These are phyloP conservation scores for Diaporthe eres DNA, from an alignment of 2,329 filamentous ascomycete species.

Conservation along the genomic window DNA sequence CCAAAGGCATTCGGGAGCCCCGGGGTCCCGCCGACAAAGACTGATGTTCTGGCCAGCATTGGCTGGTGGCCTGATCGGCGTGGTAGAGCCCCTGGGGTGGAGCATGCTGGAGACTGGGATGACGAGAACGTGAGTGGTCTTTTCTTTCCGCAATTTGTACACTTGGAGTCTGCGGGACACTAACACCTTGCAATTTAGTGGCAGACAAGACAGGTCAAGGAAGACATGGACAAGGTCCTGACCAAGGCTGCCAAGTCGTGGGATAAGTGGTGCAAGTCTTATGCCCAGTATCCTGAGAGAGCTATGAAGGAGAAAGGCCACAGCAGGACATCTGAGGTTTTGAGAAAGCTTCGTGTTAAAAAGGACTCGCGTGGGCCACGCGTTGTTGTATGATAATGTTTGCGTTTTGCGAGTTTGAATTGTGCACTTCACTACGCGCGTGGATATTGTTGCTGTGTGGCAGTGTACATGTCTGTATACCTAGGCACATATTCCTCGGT, in stretches of 20 bases:
- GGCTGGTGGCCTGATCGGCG: conserved; percentile 34
- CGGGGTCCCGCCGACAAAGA: conserved; percentile 30
- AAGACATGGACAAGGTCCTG: conserved; percentile 35
- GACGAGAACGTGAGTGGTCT: conserved; percentile 32
- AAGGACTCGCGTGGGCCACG: conserved; percentile 4
- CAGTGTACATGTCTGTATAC: background rate
- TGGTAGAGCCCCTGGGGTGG: conserved; percentile 13
- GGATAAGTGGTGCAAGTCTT: conserved; percentile 32
- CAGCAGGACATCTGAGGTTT: conserved; percentile 15
- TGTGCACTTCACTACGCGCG: background rate
- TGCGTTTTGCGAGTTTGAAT: background rate
- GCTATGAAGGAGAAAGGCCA: conserved; percentile 32
- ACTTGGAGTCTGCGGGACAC: background rate
- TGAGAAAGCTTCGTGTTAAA: conserved; percentile 28
- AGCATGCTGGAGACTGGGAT: conserved; percentile 22
- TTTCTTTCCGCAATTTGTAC: no score
- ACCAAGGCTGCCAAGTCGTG: conserved; percentile 31
- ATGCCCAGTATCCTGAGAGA: conserved; percentile 27
- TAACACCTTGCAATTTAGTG: background rate
- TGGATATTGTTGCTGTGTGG: background rate
- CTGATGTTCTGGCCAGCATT: conserved; percentile 22
- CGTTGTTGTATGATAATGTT: background rate
- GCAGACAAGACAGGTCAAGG: conserved; percentile 37
- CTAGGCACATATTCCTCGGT: background rate
- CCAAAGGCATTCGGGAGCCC: conserved; percentile 20